Conservation (phyloP, 331 rosid genomes). For the Quercus phellos region DNA sequence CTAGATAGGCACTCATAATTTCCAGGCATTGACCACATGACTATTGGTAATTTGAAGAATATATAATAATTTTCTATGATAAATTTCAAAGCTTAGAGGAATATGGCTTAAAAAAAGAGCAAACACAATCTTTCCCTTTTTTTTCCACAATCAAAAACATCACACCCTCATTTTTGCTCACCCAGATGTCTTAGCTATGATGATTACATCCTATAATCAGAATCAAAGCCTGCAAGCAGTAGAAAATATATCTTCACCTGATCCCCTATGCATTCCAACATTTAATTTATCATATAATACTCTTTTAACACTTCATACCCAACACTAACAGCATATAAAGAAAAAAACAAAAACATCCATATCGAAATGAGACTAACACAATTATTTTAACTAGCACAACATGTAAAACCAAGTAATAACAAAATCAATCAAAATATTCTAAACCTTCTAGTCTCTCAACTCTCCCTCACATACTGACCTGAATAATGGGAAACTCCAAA, state of each 20-base stretch:
- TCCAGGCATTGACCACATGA: background rate
- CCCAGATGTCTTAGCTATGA: too few species aligned
- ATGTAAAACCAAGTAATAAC: background rate
- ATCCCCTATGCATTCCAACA: background rate
- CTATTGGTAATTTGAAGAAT: background rate
- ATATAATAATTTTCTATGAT: background rate
- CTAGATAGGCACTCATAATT: background rate
- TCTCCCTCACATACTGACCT: conserved; percentile 37
- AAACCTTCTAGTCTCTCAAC: background rate
- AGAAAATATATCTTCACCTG: background rate
- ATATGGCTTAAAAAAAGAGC: background rate
- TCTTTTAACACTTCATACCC: background rate
- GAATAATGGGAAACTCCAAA: conserved; percentile 79
- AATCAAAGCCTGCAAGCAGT: too few species aligned
- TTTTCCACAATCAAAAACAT: too few species aligned
- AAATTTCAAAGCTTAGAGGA: background rate
- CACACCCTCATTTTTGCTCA: too few species aligned
- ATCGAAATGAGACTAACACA: background rate
- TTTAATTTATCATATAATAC: background rate
- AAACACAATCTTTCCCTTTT: too few species aligned
- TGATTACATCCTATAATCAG: too few species aligned
- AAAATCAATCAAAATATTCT: background rate
- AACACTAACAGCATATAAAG: too few species aligned
- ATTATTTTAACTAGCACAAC: background rate
- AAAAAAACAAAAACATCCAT: background rate